Evolutionary conservation across 2,329 filamentous ascomycete genomes (phyloP).

Genomic region (Parasarocladium wereldwijsianum): DNA sequence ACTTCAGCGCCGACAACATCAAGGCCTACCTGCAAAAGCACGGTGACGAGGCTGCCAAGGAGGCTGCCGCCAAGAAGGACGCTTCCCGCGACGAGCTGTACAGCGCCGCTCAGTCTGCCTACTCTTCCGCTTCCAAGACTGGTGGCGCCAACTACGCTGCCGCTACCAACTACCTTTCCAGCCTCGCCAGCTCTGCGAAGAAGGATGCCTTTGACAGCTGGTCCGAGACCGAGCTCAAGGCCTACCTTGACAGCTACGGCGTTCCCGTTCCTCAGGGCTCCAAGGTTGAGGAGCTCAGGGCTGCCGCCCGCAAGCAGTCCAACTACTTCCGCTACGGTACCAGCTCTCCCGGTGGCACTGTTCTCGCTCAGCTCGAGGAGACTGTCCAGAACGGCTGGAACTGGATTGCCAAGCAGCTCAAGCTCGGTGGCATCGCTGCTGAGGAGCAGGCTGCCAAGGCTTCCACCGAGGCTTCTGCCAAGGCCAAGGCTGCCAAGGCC

Average conservation of each 20-base stretch:
- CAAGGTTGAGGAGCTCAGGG: slow-evolving; percentile 53
- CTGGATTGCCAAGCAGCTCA: slow-evolving; percentile 36
- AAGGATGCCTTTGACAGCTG: slow-evolving; percentile 55
- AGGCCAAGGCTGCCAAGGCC: slow-evolving; percentile 23
- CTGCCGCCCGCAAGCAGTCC: slow-evolving; percentile 55
- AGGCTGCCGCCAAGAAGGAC: slow-evolving; percentile 46
- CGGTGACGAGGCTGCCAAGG: slow-evolving; percentile 39
- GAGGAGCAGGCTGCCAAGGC: slow-evolving; percentile 29
- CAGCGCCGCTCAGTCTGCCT: slow-evolving; percentile 46
- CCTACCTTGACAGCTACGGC: slow-evolving; percentile 68
- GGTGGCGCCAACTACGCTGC: slow-evolving; percentile 48
- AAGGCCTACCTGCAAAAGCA: slow-evolving; percentile 39
- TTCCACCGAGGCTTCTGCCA: slow-evolving; percentile 14
- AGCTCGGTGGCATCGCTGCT: slow-evolving; percentile 30
- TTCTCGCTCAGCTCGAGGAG: slow-evolving; percentile 48
- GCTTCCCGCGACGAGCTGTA: slow-evolving; percentile 61
- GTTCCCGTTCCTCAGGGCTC: slow-evolving; percentile 53
- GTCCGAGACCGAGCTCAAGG: slow-evolving; percentile 60
- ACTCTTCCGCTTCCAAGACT: slow-evolving; percentile 41
- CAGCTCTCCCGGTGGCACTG: slow-evolving; percentile 45
- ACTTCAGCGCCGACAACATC: slow-evolving; percentile 57
- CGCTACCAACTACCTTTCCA: slow-evolving; percentile 54
- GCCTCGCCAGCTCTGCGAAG: slow-evolving; percentile 52
- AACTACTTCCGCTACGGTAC: slow-evolving; percentile 70
- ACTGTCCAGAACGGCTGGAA: slow-evolving; percentile 30